Evolutionary conservation across 140 eudicot genomes (phyloP), one percentile per base, ranked within the genome.

Genomic region (Erigeron philadelphicus): DNA sequence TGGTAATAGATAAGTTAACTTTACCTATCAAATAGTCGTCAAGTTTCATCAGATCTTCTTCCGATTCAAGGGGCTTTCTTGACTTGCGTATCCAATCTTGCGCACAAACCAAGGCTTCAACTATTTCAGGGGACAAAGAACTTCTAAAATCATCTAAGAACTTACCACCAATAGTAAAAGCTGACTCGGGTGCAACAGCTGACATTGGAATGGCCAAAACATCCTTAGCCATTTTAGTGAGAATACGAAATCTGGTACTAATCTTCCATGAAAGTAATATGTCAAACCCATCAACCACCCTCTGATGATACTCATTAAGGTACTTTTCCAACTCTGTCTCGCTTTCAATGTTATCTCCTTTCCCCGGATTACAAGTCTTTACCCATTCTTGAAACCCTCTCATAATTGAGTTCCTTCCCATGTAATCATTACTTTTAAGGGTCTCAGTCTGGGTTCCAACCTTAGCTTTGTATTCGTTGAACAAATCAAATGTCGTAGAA

Each of bases 151-250:
- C 38, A 31, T 31, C 38, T 31, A 31, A 31, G 38, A 31, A 31
- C 38, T 42, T 63, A 35, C 68, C 49, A 63, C 38, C 6, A 0
- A 40, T 63, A 31, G 10, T 62, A 62, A 38, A 62, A 40, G 67
- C 67, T 10, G 25, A 62, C 48, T 12, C 17, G 8, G 49, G 21
- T 41, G 25, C 48, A 15, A 62, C n/a, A 2, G 12, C 67, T 40
- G 49, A 10, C 9, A 62, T n/a, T 8, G 25, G 67, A 15, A 62
- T 15, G 48, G 49, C 50, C 67, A 62, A 62, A 41, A 40, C 67
- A 62, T 62, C 67, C 25, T 62, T 41, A n/a, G 67, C 67, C 47
- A 62, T 62, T 62, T 41, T 63, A 41, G 68, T 41, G 42, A 63
- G 68, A 41, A 63, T 9, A 8, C 50, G 52, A 63, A 25, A 63